Percentiles rank a stretch among this genome's conserved stretches.
phyloP scores from a whole-genome alignment of 73 alveolate species.

The Blepharisma japonicum region DNA sequence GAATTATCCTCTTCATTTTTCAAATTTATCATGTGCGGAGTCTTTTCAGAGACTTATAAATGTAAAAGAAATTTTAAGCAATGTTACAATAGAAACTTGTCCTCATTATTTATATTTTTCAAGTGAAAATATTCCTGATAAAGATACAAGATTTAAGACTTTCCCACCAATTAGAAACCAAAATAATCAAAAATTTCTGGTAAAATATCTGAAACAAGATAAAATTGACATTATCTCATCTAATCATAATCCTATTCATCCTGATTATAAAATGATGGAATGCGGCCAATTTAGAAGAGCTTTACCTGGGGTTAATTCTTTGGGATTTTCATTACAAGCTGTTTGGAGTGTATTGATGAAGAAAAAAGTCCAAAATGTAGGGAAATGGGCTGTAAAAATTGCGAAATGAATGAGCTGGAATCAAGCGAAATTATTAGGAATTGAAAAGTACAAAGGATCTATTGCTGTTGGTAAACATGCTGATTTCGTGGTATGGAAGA shows the following conservation, averaged over 20 bases:
- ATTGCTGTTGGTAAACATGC: background rate
- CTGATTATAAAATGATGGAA: background rate
- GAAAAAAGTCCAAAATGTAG: background rate
- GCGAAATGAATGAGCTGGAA: background rate
- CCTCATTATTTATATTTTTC: conserved; percentile 13
- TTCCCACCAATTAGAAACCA: background rate
- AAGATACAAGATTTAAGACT: conserved; percentile 16
- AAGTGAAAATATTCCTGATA: background rate
- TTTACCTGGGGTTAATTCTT: background rate
- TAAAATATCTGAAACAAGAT: background rate
- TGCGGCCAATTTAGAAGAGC: background rate
- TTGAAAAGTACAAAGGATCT: conserved; percentile 1
- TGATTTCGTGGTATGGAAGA: background rate
- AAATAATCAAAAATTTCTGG: background rate
- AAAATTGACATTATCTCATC: background rate
- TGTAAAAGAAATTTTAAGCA: background rate
- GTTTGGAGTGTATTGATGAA: background rate
- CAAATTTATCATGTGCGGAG: conserved; percentile 14
- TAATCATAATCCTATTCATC: background rate
- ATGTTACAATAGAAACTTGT: conserved; percentile 5
- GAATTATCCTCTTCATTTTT: background rate
- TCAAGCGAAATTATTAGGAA: background rate
- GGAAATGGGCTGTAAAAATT: background rate
- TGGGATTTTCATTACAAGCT: conserved; percentile 6
- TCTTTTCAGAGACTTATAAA: background rate